These are phyloP conservation scores for Saururus chinensis DNA, from an alignment of 164 flowering plant genomes.

Conservation along the genomic window DNA sequence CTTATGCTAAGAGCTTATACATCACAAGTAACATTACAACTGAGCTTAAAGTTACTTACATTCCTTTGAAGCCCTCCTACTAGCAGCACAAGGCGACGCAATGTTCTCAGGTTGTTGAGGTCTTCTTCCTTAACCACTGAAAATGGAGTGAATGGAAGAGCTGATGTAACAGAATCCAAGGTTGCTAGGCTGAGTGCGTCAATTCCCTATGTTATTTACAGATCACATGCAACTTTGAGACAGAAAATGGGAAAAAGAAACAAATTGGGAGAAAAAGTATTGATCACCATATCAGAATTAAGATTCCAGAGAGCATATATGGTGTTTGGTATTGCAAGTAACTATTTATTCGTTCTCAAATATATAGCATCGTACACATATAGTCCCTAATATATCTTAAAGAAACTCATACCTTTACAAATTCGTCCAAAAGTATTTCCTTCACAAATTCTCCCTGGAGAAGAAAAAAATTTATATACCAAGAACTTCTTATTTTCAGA, in stretches of 20 bases:
- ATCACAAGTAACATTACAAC: conserved; percentile 16
- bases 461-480: not conserved
- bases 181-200: conserved; percentile 87
- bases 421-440: conserved; percentile 76
- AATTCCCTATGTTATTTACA: conserved; percentile 48
- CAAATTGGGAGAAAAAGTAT: not conserved
- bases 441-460: conserved; percentile 82
- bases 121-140: conserved; percentile 74
- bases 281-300: not conserved
- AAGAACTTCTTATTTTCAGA: not conserved
- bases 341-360: too few species aligned
- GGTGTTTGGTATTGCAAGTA: too few species aligned
- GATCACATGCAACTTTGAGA: not conserved
- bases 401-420: conserved; percentile 58
- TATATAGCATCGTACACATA: too few species aligned
- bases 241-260: conserved; percentile 5
- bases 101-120: conserved; percentile 46
- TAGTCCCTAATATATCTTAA: not conserved
- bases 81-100: conserved; percentile 52
- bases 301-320: not conserved
- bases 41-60: conserved; percentile 17
- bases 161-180: conserved; percentile 36
- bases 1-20: not conserved
- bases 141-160: conserved; percentile 28
- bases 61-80: conserved; percentile 36